Percentiles rank a stretch among this genome's conserved stretches.
These are phyloP conservation scores for Hyaloscypha hepaticicola DNA, from an alignment of 495 filamentous ascomycete genomes.

Conservation along the genomic window DNA sequence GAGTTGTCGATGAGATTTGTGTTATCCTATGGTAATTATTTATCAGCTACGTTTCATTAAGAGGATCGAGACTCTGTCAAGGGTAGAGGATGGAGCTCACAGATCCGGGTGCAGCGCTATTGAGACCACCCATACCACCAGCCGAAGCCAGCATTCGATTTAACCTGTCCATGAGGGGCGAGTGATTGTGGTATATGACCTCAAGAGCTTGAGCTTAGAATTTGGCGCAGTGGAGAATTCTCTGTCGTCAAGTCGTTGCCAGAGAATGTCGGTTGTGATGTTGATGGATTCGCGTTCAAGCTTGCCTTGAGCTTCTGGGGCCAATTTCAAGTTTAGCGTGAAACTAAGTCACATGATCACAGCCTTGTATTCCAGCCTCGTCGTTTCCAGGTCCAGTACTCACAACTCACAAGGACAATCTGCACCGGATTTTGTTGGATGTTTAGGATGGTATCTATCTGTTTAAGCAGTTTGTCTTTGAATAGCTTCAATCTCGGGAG, in stretches of 20 bases:
- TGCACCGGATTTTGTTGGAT: background rate
- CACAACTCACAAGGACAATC: background rate
- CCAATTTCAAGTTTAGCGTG: conserved; percentile 16
- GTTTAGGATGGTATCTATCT: background rate
- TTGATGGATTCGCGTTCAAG: conserved; percentile 23
- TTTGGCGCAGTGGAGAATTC: background rate
- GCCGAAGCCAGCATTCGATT: conserved; percentile 77
- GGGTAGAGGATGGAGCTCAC: conserved; percentile 49
- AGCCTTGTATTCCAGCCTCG: conserved; percentile 4
- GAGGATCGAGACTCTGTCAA: conserved; percentile 25
- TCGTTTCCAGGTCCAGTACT: background rate
- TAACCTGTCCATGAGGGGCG: conserved; percentile 74
- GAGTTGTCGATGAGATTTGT: conserved; percentile 93
- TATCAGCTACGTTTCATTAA: conserved; percentile 11
- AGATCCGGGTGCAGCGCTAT: conserved; percentile 67
- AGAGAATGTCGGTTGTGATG: conserved; percentile 17
- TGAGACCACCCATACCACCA: conserved; percentile 73
- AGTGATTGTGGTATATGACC: background rate
- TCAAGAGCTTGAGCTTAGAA: background rate
- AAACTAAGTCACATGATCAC: conserved; percentile 15
- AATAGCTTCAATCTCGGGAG: background rate
- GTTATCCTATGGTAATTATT: conserved; percentile 61
- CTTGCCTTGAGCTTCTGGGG: background rate
- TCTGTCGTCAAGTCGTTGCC: conserved; percentile 18
- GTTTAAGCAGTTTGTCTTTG: background rate